Evolutionary conservation across 192 early-diverging fungal genomes (phyloP).

Genomic region (Podila horticola): DNA sequence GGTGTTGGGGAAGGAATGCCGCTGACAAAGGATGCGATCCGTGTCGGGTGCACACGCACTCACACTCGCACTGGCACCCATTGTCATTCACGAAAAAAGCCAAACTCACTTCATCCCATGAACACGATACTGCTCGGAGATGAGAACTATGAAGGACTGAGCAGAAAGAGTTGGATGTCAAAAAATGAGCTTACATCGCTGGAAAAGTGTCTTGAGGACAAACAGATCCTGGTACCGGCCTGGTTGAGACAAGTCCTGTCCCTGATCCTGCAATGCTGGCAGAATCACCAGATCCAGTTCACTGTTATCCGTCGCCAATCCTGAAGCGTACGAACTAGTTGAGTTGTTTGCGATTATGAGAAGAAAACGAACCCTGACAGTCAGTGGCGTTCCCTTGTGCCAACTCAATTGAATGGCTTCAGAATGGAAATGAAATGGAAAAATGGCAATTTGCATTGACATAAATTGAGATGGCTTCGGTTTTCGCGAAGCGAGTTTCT

Average conservation of each 20-base stretch:
- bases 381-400: background rate
- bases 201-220: slow-evolving; percentile 46
- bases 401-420: background rate
- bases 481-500: background rate
- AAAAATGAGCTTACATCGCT: slow-evolving; percentile 27
- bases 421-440: background rate
- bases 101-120: too few relatives aligned
- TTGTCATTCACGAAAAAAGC: too few relatives aligned
- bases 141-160: too few relatives aligned
- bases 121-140: too few relatives aligned
- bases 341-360: background rate
- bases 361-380: background rate
- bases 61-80: too few relatives aligned
- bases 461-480: background rate
- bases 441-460: background rate
- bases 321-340: slow-evolving; percentile 46
- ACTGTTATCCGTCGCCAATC: slow-evolving; percentile 42
- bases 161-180: too few relatives aligned
- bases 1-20: background rate
- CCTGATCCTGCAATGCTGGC: slow-evolving; percentile 41
- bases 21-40: background rate
- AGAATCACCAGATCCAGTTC: slow-evolving; percentile 45
- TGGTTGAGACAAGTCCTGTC: slow-evolving; percentile 18
- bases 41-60: too few relatives aligned
- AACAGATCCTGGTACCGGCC: slow-evolving; percentile 43